Evolutionary conservation across 495 filamentous ascomycete species (phyloP).

Genomic region (Aspergillus wentii): DNA sequence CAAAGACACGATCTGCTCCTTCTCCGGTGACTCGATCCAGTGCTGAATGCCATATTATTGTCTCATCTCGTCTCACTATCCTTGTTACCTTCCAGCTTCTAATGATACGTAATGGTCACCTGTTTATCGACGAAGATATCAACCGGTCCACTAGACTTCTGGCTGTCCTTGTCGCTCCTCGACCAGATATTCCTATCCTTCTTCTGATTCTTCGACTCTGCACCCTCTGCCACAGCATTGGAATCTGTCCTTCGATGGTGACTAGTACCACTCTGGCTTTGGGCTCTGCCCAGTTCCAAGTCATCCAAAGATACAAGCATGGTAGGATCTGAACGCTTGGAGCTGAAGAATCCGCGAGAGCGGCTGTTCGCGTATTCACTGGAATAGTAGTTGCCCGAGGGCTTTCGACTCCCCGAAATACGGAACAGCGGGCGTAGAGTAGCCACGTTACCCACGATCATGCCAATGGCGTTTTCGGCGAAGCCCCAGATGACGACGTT

Average conservation of each 20-base stretch:
- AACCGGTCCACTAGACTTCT: conserved; percentile 11
- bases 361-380: too few relatives aligned
- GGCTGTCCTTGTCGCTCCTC: conserved; percentile 18
- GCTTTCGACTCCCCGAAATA: conserved; percentile 12
- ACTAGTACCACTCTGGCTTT: conserved; percentile 2
- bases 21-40: too few relatives aligned
- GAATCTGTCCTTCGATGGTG: conserved; percentile 4
- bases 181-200: conserved; percentile 5
- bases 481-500: conserved; percentile 25
- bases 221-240: conserved; percentile 1
- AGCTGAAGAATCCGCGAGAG: too few relatives aligned
- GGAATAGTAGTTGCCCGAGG: conserved; percentile 8
- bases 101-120: conserved; percentile 15
- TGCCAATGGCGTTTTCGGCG: conserved; percentile 22
- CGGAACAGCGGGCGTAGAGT: conserved; percentile 24
- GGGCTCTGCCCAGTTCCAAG: conserved; percentile 9
- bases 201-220: too few relatives aligned
- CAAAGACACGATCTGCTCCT: too few relatives aligned
- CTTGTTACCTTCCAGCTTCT: too few relatives aligned
- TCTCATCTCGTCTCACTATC: too few relatives aligned
- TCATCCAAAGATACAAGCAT: conserved; percentile 10
- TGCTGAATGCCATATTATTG: too few relatives aligned
- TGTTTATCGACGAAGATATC: conserved; percentile 16
- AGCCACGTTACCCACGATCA: conserved; percentile 23
- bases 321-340: conserved; percentile 3